Evolutionary conservation across 495 filamentous ascomycete species (phyloP).

Genomic region (Penicillium goetzii): DNA sequence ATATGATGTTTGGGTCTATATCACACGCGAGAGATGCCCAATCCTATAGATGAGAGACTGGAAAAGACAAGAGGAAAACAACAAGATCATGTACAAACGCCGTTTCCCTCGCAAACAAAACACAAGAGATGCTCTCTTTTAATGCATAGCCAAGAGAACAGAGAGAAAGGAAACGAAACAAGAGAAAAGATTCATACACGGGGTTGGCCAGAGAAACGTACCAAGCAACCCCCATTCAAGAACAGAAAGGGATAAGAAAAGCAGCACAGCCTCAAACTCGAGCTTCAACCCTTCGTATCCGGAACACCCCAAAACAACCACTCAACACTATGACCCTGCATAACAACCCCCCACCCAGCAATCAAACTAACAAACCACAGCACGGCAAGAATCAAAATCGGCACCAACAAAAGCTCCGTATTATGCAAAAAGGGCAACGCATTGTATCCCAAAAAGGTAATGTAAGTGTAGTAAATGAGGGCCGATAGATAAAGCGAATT

Average conservation of each 20-base stretch:
- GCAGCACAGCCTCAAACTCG: not conserved
- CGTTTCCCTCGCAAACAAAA: slow-evolving; percentile 6
- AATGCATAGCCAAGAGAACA: slow-evolving; percentile 28
- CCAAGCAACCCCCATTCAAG: not conserved
- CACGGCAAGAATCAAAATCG: slow-evolving; percentile 61
- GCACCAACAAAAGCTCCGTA: slow-evolving; percentile 69
- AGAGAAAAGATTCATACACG: slow-evolving; percentile 27
- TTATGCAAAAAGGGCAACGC: slow-evolving; percentile 74
- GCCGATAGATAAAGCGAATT: slow-evolving; percentile 74
- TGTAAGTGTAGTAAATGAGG: slow-evolving; percentile 70
- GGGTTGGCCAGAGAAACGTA: slow-evolving; percentile 9
- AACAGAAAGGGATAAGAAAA: not conserved
- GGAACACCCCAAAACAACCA: slow-evolving; percentile 51
- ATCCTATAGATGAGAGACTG: slow-evolving; percentile 17
- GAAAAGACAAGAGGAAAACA: not conserved
- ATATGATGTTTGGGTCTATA: slow-evolving; percentile 22
- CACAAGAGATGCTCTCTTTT: slow-evolving; percentile 18
- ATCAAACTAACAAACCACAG: slow-evolving; percentile 66
- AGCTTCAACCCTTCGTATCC: not conserved
- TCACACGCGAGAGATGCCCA: slow-evolving; percentile 14
- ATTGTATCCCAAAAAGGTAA: slow-evolving; percentile 77
- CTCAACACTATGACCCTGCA: slow-evolving; percentile 47
- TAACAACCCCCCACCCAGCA: slow-evolving; percentile 51
- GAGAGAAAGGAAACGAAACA: slow-evolving; percentile 6
- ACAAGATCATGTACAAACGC: slow-evolving; percentile 4